Evolutionary conservation across 2,329 filamentous ascomycete genomes (phyloP), one percentile per base, ranked within the genome.

Genomic region (Neospermospora avenae): DNA sequence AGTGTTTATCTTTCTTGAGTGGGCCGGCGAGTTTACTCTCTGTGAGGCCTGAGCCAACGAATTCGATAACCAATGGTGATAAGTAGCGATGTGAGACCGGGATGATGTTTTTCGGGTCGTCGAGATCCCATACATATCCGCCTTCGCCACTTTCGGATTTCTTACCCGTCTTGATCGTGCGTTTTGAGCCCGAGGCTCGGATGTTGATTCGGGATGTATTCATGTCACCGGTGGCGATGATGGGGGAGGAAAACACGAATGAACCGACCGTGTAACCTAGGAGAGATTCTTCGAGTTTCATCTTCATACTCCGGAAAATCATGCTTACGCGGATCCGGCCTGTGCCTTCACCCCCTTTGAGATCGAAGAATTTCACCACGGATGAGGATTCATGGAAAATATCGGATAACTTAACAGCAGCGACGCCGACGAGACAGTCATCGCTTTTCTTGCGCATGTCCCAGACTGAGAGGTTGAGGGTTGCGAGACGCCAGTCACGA

Each of bases 241-340:
- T 62, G n/a, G 61, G 59, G 1, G 57, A 58, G 2, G 61, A 52
- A 25, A 65, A 58, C 7, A 62, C 59, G 34, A 65, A 65, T 0
- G 63, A 65, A 0, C 63, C 63, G 13, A 63, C 56, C 16, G 49
- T 48, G 41, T 57, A 65, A 2, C 63, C 63, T 7, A 65, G 42
- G 8, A 65, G 52, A 0, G 59, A 60, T 18, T 63, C 61, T 28
- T 65, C 63, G 13, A 65, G 59, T 59, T 65, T 63, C 59, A 65
- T 63, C 18, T 58, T 56, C 61, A 65, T 65, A 8, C 57, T 60
- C 4, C 61, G 57, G 55, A 65, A 65, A 42, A 65, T 65, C 63
- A 65, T 62, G 46, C 58, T 61, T 10, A 65, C 44, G n/a, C 63
- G 57, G 16, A 65, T 65, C 4, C 63, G 49, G 8, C 63, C 63